Evolutionary conservation across 2,329 filamentous ascomycete species (phyloP).

Genomic region (Coniochaeta sp.): DNA sequence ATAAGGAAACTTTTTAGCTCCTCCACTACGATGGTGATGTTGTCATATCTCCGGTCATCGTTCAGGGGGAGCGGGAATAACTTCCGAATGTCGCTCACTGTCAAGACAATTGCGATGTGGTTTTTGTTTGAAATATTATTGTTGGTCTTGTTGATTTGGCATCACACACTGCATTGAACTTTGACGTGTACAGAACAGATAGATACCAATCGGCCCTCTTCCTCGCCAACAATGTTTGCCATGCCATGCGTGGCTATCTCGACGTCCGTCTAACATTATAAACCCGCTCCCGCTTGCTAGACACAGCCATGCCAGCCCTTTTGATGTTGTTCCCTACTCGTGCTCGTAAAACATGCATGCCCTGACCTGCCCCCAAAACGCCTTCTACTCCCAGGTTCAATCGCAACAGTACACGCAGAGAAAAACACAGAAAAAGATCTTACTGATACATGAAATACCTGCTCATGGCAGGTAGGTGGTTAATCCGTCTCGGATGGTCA

Average conservation of each 20-base stretch:
- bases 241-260: background rate
- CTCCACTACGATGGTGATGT: background rate
- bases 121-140: background rate
- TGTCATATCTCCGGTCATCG: background rate
- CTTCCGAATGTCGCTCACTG: background rate
- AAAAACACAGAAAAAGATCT: background rate
- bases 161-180: background rate
- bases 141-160: background rate
- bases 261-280: background rate
- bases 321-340: background rate
- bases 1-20: background rate
- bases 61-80: background rate
- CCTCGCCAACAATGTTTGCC: background rate
- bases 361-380: too few relatives aligned
- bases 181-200: background rate
- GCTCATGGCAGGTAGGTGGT: background rate
- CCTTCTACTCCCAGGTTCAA: background rate
- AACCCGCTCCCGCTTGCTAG: background rate
- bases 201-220: background rate
- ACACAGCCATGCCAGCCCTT: background rate
- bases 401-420: background rate
- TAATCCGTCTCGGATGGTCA: too few relatives aligned
- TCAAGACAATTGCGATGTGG: background rate
- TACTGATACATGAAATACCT: background rate
- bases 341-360: background rate